Base-by-base conservation (phyloP, 2,329 filamentous ascomycete genomes). In the Cladosporium sp. region DNA sequence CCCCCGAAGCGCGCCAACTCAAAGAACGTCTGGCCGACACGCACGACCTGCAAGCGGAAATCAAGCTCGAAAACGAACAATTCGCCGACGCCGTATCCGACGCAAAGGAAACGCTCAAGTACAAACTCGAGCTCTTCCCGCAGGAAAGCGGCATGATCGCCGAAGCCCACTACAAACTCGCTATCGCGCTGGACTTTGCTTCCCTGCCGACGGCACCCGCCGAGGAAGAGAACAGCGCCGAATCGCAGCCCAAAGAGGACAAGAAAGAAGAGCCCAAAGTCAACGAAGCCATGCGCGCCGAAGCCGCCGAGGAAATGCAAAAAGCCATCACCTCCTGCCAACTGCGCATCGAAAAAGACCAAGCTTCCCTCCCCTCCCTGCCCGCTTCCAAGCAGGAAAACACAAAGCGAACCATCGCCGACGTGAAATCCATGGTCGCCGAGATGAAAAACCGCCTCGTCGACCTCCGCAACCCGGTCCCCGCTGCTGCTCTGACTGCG, bases 151-250 rank as follows among this genome's bases (percentile, higher is more conserved):
- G 90, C 59, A 79, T 94, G 45, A 79, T 97, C 50, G 92, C 93
- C 36, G 93, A 98, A 73, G 92, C 88, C 13, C 90, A 98, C 72
- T 98, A 87, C 75, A 97, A 96, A 71, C 83, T 98, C 20, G 95
- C 92, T 0, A 80, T 98, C 13, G 93, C 93, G 0, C 79, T 98
- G 22, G 93, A 98, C 65, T 97, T 97, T 60, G 88, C 88, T 3
- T 93, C 89, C 0, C 82, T 93, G 39, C 87, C 84, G 5, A 77
- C 75, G 15, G 76, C 79, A 1, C 78, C 78, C 13, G 76, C 79
- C 38, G 71, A 75, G 47, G 68, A 63, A 18, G 70, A 73, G 38
- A 66, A 64, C 15, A 70, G 71, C n/a, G 67, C 67, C 11, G 68
- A 69, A 25, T 63, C 64, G 40, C 52, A 69, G 49, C 46, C 60